These are phyloP conservation scores for Cubamyces lactineus DNA, from an alignment of 768 basidiomycete species.

Conservation along the genomic window DNA sequence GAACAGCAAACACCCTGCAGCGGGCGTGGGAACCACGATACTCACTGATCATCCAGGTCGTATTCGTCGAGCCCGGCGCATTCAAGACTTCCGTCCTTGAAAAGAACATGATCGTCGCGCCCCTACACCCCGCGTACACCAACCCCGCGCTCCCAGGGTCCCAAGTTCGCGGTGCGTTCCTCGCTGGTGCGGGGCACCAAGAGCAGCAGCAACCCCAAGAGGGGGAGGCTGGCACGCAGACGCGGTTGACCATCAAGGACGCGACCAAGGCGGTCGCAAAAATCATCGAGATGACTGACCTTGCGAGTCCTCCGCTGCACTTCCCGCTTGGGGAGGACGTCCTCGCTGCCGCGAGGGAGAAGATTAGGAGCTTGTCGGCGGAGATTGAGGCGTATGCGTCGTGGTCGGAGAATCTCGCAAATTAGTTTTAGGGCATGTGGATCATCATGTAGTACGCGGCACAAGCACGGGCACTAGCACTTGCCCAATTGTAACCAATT, in stretches of 20 bases:
- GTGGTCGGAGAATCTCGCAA: slow-evolving; percentile 19
- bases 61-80: slow-evolving; percentile 26
- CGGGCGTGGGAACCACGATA: not conserved
- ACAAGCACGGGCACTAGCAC: no score
- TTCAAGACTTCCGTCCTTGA: slow-evolving; percentile 21
- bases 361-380: slow-evolving; percentile 4
- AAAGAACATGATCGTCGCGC: not conserved
- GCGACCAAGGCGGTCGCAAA: slow-evolving; percentile 25
- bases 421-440: not conserved
- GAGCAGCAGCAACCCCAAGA: no score
- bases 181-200: not conserved
- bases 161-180: not conserved
- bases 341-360: not conserved
- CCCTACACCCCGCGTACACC: slow-evolving; percentile 25
- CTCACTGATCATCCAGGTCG: slow-evolving; percentile 15
- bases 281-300: slow-evolving; percentile 24
- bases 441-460: not conserved
- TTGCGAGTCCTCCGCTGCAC: slow-evolving; percentile 26
- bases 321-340: slow-evolving; percentile 28
- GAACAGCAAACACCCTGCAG: not conserved
- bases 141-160: slow-evolving; percentile 5
- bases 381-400: slow-evolving; percentile 25
- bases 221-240: not conserved
- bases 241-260: slow-evolving; percentile 16
- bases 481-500: no score